These are phyloP conservation scores for Leucocoprinus leucothites DNA, from an alignment of 768 basidiomycete genomes.

Conservation along the genomic window DNA sequence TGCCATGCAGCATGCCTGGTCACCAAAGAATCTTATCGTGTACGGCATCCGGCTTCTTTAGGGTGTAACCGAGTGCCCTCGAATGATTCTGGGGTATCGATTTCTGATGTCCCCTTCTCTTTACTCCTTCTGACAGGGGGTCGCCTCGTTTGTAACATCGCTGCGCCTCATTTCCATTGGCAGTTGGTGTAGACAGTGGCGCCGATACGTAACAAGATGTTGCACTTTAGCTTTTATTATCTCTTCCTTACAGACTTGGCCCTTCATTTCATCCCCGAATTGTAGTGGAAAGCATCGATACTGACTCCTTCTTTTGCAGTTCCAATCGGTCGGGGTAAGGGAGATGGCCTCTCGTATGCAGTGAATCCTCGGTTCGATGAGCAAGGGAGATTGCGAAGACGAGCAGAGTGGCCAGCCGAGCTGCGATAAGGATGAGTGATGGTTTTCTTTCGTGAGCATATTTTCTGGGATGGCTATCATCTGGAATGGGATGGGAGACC, in stretches of 20 bases:
- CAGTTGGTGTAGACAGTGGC: not conserved
- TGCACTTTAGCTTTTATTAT: constrained; percentile 3
- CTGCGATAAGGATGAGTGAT: constrained; percentile 43
- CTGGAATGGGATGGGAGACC: not conserved
- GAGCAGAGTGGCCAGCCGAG: constrained; percentile 69
- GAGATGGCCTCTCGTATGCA: constrained; percentile 62
- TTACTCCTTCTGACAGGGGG: not conserved
- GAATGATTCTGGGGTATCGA: not conserved
- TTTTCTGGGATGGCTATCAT: not conserved
- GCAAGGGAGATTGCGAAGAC: constrained; percentile 62
- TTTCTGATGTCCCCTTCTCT: constrained; percentile 5
- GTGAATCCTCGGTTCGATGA: constrained; percentile 72
- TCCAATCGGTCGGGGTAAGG: constrained; percentile 42
- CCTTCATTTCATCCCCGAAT: not conserved
- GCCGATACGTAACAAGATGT: not conserved
- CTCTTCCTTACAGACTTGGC: constrained; percentile 1
- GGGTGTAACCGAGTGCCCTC: constrained; percentile 3
- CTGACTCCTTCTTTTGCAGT: constrained; percentile 44
- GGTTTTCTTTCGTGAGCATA: not conserved
- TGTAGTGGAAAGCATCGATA: constrained; percentile 5
- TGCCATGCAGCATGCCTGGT: not conserved
- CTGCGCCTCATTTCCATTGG: not conserved
- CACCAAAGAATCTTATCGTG: not conserved
- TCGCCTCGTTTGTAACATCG: not conserved
- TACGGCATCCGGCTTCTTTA: constrained; percentile 6